Evolutionary conservation across 2,329 filamentous ascomycete species (phyloP), one percentile per base, ranked within the genome.

Genomic region (Lasiodiplodia hormozganensis): DNA sequence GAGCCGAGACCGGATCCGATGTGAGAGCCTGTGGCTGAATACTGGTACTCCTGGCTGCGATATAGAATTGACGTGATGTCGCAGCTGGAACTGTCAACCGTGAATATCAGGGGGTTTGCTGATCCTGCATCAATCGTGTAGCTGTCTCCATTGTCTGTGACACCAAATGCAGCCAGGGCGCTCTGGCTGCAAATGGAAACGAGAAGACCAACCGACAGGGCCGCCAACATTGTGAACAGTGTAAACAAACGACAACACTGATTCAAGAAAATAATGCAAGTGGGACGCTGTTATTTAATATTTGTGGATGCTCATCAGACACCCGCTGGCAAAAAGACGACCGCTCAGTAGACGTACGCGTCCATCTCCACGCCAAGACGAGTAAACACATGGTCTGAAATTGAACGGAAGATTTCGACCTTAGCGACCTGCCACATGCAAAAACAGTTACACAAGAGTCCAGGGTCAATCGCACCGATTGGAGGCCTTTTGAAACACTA

Each of bases 1-100:
- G 83, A 82, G n/a, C 87, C 87, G 1, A 89, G 82, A 11, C 87
- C 87, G 18, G 87, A 89, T 31, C 81, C 80, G 68, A 90, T 86
- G 67, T 89, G 88, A n/a, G 85, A 85, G 28, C 82, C 82, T 56
- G 82, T 82, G 57, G 77, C 76, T 7, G 78, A 70, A 71, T 87
- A 86, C 76, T 90, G 89, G 8, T 88, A 82, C 74, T 91, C 86
- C 53, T 83, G 82, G 69, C 86, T 85, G 28, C 86, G 85, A 74
- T 84, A 90, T 66, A 84, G 83, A 75, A 91, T 86, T 0, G 88
- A 90, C 16, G 84, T 89, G 75, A 91, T 88, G 72, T 90, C 89
- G 71, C 88, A 90, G 74, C 80, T 89, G 18, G 80, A 81, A 57
- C 83, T 70, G 36, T 76, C 74, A 16, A 80, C 76, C 8, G 76